phyloP scores from a whole-genome alignment of 2,329 filamentous ascomycete species.

The Zymoseptoria pseudotritici region DNA sequence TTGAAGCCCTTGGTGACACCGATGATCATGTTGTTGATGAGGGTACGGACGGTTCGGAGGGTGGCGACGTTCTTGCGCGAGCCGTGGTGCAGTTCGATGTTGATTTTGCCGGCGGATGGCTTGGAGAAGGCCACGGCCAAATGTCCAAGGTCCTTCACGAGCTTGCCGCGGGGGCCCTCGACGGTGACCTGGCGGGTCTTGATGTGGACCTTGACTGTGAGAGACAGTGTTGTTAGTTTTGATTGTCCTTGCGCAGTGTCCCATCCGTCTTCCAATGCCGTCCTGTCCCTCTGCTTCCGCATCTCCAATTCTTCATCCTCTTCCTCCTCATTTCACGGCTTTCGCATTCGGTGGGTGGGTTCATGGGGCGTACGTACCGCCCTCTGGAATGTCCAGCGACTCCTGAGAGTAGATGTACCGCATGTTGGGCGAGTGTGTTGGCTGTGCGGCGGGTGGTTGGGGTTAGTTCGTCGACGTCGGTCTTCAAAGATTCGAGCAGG shows the following conservation, averaged over 20 bases:
- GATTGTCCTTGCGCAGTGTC: conserved; percentile 4
- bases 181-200: conserved; percentile 95
- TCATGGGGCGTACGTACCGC: conserved; percentile 62
- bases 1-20: conserved; percentile 99
- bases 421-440: conserved; percentile 61
- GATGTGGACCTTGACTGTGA: conserved; percentile 90
- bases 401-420: conserved; percentile 99
- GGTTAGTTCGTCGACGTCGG: background rate
- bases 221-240: conserved; percentile 14
- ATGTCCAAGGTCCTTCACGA: conserved; percentile 93
- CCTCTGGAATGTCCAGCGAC: conserved; percentile 89
- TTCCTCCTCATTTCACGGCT: background rate
- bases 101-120: conserved; percentile 78
- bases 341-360: conserved; percentile 2
- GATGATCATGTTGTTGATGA: conserved; percentile 98
- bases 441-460: conserved; percentile 11
- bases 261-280: background rate
- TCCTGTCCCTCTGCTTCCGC: background rate
- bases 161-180: conserved; percentile 95
- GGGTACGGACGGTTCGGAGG: conserved; percentile 92
- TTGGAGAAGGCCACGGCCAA: conserved; percentile 91
- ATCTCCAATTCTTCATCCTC: background rate
- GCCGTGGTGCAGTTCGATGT: conserved; percentile 98
- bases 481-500: background rate
- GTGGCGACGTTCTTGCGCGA: conserved; percentile 95